Base-by-base conservation (phyloP, 306 rosid genomes). In the Malus sieversii region DNA sequence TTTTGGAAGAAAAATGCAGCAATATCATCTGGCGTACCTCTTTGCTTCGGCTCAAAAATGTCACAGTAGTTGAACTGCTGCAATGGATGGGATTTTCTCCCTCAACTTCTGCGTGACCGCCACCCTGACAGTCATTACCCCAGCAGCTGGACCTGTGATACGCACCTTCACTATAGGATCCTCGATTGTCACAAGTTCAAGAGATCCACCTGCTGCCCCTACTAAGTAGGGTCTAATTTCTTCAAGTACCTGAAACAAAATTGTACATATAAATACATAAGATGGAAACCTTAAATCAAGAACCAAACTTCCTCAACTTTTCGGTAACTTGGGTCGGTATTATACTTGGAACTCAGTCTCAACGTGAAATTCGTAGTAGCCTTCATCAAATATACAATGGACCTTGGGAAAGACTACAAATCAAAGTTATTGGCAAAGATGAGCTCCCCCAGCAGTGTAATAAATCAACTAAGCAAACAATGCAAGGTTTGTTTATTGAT, bases 191-290 rank as follows among this genome's bases (percentile, higher is more conserved):
- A 89, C 97, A 72, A 90, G 87, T 79, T 89, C 99, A 62, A 95
- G 97, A 60, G 93, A 72, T 66, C 97, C 99, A 25, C 84, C 97
- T 6, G 97, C 97, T 30, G 88, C 96, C 84, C 92, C 97, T 42
- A 92, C 92, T 60, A 95, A 84, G 70, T 95, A 95, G 0, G 99
- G 99, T 83, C 99, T 92, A 82, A 95, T 84, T 87, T 95, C 99
- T 87, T 95, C 96, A 10, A 95, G 93, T 65, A 78, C 99, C 99
- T 95, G 81, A 66, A 74, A 57, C 57, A 78, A 55, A 55, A 70
- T 71, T 14, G 60, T 68, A 52, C 38, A 55, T 67, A 27, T 13
- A 38, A 16, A 20, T 62, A 62, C 38, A 29, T 29, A 2, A 62
- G 40, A 97, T 93, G 4, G 93, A 92, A 67, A 4, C 53, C 55